phyloP scores from a whole-genome alignment of 2,329 filamentous ascomycete genomes.

The Ophiostoma perfectum region DNA sequence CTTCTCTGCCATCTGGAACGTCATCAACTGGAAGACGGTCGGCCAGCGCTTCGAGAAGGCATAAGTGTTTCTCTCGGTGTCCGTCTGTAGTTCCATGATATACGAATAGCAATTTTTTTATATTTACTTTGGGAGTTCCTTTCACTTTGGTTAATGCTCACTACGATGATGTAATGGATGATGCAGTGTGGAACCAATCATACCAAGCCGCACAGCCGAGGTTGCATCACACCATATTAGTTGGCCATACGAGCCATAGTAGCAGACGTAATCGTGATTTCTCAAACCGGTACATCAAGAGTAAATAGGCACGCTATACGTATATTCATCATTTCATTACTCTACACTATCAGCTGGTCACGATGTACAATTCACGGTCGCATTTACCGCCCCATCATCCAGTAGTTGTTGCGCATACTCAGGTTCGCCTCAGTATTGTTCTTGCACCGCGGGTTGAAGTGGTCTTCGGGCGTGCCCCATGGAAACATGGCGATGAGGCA shows the following conservation, averaged over 20 bases:
- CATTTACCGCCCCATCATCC: not conserved
- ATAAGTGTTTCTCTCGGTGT: conserved; percentile 12
- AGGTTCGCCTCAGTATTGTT: not conserved
- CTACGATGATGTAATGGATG: too few species aligned
- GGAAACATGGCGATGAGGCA: conserved; percentile 40
- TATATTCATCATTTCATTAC: not conserved
- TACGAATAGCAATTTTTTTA: not conserved
- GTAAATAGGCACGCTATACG: too few species aligned
- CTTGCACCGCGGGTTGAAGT: conserved; percentile 25
- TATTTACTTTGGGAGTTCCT: not conserved
- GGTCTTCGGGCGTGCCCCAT: conserved; percentile 31
- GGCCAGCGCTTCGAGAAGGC: conserved; percentile 59
- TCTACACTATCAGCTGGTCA: not conserved
- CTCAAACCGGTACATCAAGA: too few species aligned
- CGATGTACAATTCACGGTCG: too few species aligned
- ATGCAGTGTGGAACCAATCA: too few species aligned
- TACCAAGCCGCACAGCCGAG: too few species aligned
- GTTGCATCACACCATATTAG: too few species aligned
- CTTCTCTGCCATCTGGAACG: conserved; percentile 89
- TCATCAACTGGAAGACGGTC: conserved; percentile 91
- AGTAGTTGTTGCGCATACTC: not conserved
- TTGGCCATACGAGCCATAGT: too few species aligned
- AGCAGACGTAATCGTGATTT: too few species aligned
- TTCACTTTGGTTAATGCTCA: too few species aligned
- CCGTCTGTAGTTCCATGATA: not conserved